Conservation (phyloP, 2,329 filamentous ascomycete genomes). For the Chaetomiaceae sp. region DNA sequence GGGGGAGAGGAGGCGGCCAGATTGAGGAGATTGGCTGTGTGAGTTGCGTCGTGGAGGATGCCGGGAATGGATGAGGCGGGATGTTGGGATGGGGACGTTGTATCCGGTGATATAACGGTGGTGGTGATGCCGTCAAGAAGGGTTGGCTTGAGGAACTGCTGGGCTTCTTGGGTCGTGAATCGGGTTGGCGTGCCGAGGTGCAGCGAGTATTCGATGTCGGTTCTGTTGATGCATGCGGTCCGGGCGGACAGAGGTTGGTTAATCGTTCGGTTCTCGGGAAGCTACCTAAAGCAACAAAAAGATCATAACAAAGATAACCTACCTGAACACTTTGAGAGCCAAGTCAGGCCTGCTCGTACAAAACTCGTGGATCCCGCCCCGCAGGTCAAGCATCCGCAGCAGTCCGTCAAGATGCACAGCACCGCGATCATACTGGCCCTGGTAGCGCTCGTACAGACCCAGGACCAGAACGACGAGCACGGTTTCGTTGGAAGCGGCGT, state of each 20-base stretch:
- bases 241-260: too few relatives aligned
- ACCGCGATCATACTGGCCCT: constrained; percentile 22
- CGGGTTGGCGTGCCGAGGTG: constrained; percentile 8
- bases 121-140: neutral
- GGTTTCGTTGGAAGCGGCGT: constrained; percentile 27
- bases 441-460: constrained; percentile 26
- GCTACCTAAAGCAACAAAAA: too few relatives aligned
- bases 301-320: neutral
- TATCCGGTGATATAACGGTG: neutral
- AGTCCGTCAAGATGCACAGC: constrained; percentile 31
- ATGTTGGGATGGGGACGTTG: neutral
- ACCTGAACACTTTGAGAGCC: constrained; percentile 9
- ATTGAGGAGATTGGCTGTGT: constrained; percentile 1
- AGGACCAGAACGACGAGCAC: constrained; percentile 28
- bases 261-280: too few relatives aligned
- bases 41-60: constrained; percentile 3
- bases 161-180: neutral
- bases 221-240: neutral
- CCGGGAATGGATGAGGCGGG: neutral
- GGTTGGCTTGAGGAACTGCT: neutral
- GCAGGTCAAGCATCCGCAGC: constrained; percentile 28
- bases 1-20: neutral
- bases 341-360: neutral
- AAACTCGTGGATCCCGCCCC: constrained; percentile 29
- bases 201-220: constrained; percentile 13